phyloP scores from a whole-genome alignment of 306 rosid genomes.

The Trifolium subterraneum region DNA sequence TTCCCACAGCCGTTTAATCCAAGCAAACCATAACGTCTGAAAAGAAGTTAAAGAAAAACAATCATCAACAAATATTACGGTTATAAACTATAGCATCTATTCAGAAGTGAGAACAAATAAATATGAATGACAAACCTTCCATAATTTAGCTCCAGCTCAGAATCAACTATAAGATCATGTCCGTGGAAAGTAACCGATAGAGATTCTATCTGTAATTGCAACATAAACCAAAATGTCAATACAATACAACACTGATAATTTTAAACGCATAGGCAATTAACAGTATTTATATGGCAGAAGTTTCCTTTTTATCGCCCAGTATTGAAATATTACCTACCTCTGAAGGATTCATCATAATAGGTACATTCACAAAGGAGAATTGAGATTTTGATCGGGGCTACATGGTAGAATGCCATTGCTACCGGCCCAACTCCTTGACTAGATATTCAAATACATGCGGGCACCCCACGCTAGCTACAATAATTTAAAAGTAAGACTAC shows the following conservation, averaged over 20 bases:
- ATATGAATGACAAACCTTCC: constrained; percentile 70
- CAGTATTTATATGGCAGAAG: constrained; percentile 21
- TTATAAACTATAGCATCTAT: constrained; percentile 6
- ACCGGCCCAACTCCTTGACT: constrained; percentile 44
- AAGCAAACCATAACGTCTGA: constrained; percentile 93
- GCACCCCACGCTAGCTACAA: constrained; percentile 44
- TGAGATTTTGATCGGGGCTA: constrained; percentile 38
- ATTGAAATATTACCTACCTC: constrained; percentile 33
- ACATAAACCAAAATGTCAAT: constrained; percentile 26
- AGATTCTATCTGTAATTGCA: constrained; percentile 81
- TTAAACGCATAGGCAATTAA: constrained; percentile 8
- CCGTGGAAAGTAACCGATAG: constrained; percentile 95
- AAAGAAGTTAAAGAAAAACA: constrained; percentile 35
- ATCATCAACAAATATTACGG: constrained; percentile 9
- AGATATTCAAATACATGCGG: constrained; percentile 39
- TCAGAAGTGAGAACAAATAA: neutral
- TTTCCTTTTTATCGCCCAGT: constrained; percentile 9
- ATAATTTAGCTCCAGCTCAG: constrained; percentile 94
- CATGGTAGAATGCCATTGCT: constrained; percentile 43
- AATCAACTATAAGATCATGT: constrained; percentile 91
- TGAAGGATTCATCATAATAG: neutral
- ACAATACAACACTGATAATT: neutral
- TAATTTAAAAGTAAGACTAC: constrained; percentile 37
- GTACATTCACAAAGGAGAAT: constrained; percentile 37
- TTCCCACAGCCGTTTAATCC: constrained; percentile 98